Conservation (phyloP, 2,329 filamentous ascomycete genomes). For the Aspergillus sclerotialis region DNA sequence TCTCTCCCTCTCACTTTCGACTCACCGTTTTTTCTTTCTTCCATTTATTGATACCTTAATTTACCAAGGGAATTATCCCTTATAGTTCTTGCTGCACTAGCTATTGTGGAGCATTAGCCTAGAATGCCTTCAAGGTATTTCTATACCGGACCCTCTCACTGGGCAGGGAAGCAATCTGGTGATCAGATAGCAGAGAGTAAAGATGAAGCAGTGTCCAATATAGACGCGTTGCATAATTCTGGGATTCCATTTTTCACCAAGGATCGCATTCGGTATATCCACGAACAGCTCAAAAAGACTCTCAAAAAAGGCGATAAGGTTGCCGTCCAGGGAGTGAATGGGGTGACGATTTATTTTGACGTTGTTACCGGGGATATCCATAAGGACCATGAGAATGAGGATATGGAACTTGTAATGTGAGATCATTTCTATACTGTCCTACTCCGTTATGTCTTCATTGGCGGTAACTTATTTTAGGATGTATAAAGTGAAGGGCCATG, state of each 20-base stretch:
- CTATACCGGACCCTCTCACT: too few relatives aligned
- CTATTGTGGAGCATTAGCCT: too few relatives aligned
- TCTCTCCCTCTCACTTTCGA: too few relatives aligned
- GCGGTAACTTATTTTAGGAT: not conserved
- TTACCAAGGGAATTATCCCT: too few relatives aligned
- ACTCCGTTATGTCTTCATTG: not conserved
- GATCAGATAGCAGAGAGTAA: too few relatives aligned
- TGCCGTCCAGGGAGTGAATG: not conserved
- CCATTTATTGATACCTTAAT: too few relatives aligned
- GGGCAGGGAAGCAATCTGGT: too few relatives aligned
- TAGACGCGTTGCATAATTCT: not conserved
- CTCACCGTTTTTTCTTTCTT: too few relatives aligned
- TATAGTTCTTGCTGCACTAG: too few relatives aligned
- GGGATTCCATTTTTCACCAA: not conserved
- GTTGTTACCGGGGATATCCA: not conserved
- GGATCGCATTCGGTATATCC: not conserved
- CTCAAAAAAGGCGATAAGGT: not conserved
- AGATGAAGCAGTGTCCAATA: not conserved
- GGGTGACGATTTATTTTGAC: not conserved
- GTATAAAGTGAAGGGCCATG: not conserved
- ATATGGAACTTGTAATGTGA: not conserved
- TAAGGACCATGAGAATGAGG: not conserved
- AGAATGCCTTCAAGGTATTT: too few relatives aligned
- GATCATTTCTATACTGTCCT: not conserved
- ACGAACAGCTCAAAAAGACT: not conserved